A percentile compares a stretch with the other conserved stretches of the same genome.
These are phyloP conservation scores for Trichoderma atrobrunneum DNA, from an alignment of 2,329 filamentous ascomycete genomes.

Conservation along the genomic window DNA sequence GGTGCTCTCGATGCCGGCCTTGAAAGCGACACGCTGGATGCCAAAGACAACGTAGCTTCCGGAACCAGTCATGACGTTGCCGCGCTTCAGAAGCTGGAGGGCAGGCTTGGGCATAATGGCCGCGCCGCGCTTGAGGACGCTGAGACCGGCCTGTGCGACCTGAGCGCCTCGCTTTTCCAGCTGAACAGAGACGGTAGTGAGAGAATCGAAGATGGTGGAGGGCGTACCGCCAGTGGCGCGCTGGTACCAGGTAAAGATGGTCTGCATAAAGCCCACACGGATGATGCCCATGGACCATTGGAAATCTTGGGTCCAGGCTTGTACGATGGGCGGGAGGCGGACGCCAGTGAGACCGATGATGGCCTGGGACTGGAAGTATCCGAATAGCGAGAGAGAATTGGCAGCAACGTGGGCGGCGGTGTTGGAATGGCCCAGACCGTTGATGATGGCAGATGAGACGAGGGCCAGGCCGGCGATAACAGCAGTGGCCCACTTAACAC, in stretches of 20 bases:
- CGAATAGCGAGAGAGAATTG: slow-evolving; percentile 89
- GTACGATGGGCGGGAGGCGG: slow-evolving; percentile 78
- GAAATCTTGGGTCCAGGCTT: slow-evolving; percentile 95
- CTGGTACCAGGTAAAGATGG: slow-evolving; percentile 92
- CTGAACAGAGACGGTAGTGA: slow-evolving; percentile 76
- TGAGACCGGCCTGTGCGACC: slow-evolving; percentile 37
- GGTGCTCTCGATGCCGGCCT: slow-evolving; percentile 77
- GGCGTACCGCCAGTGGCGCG: slow-evolving; percentile 86
- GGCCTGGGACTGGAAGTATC: slow-evolving; percentile 92
- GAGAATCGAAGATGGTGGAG: slow-evolving; percentile 70
- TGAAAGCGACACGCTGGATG: slow-evolving; percentile 86
- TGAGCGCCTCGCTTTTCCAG: slow-evolving; percentile 63
- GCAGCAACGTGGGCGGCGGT: slow-evolving; percentile 92
- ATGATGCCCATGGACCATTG: slow-evolving; percentile 99
- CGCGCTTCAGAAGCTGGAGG: slow-evolving; percentile 48
- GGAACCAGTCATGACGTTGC: slow-evolving; percentile 51
- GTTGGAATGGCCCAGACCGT: slow-evolving; percentile 87
- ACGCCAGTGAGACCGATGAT: slow-evolving; percentile 85
- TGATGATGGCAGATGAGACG: slow-evolving; percentile 81
- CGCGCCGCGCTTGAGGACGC: slow-evolving; percentile 54
- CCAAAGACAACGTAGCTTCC: slow-evolving; percentile 68
- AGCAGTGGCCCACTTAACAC: slow-evolving; percentile 86
- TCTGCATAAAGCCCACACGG: slow-evolving; percentile 79
- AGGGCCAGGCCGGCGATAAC: slow-evolving; percentile 82
- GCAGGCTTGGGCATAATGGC: slow-evolving; percentile 48